Percentiles rank a stretch among this genome's conserved stretches.
Conservation (phyloP, 2,329 filamentous ascomycete species). For the Cladophialophora chaetospira region DNA sequence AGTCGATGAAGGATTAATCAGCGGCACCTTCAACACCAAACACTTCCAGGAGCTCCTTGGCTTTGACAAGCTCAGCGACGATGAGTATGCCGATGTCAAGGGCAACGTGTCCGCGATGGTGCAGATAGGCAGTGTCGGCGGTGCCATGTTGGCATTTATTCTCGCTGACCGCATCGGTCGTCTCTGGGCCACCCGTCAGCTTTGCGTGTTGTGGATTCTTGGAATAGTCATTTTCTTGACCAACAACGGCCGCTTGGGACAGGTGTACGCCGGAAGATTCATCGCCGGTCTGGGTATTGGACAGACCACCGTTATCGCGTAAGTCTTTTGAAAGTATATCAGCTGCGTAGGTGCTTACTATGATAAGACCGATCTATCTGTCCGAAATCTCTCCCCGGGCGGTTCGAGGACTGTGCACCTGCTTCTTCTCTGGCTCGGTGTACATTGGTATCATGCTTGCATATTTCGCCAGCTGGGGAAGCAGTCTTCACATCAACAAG, state of each 20-base stretch:
- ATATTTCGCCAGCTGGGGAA: constrained; percentile 60
- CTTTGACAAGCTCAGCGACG: constrained; percentile 28
- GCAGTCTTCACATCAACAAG: constrained; percentile 54
- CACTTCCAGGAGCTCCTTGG: constrained; percentile 29
- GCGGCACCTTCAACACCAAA: constrained; percentile 36
- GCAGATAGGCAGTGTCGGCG: constrained; percentile 43
- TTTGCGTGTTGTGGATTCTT: constrained; percentile 27
- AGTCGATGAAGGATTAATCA: constrained; percentile 34
- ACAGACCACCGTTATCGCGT: constrained; percentile 48
- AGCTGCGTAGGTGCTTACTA: no score
- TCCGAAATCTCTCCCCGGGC: constrained; percentile 71
- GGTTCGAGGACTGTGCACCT: constrained; percentile 72
- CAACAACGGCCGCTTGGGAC: constrained; percentile 39
- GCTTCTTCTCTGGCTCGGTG: constrained; percentile 69
- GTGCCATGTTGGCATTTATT: constrained; percentile 39
- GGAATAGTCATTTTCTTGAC: constrained; percentile 39
- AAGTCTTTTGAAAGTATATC: no score
- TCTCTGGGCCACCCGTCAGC: constrained; percentile 31
- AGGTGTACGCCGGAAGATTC: constrained; percentile 47
- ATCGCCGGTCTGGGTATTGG: constrained; percentile 46
- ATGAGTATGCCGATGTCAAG: constrained; percentile 37
- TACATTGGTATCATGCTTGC: constrained; percentile 77
- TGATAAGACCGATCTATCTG: constrained; percentile 73
- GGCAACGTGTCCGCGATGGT: constrained; percentile 46
- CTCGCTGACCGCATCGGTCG: constrained; percentile 36